Conservation (phyloP, 1,139 yeast genomes). For the Yamadazyma sp. region DNA sequence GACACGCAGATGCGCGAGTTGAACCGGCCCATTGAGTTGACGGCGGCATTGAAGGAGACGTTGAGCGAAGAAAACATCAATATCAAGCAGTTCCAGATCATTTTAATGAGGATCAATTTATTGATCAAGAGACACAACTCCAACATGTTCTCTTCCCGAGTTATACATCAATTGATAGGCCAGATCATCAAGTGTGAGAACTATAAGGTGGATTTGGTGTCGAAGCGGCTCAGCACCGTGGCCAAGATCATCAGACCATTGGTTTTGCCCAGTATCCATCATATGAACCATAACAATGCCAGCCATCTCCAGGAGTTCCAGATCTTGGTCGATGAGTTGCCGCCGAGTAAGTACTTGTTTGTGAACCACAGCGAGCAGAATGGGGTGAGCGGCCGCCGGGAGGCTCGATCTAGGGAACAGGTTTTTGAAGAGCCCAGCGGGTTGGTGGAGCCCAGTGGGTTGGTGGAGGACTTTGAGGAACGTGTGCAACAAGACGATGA, state of each 20-base stretch:
- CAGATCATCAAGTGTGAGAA: slow-evolving; percentile 37
- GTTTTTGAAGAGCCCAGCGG: too few relatives aligned
- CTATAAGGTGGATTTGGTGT: slow-evolving; percentile 26
- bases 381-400: too few relatives aligned
- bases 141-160: slow-evolving; percentile 28
- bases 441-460: too few relatives aligned
- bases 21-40: slow-evolving; percentile 24
- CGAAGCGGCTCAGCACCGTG: slow-evolving; percentile 26
- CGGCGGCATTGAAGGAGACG: slow-evolving; percentile 15
- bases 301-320: slow-evolving; percentile 21
- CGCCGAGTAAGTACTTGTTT: slow-evolving; percentile 33
- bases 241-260: slow-evolving; percentile 29
- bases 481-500: slow-evolving; percentile 19
- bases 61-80: slow-evolving; percentile 18
- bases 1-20: slow-evolving; percentile 27
- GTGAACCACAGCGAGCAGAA: neutral
- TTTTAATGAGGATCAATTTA: slow-evolving; percentile 28
- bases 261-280: slow-evolving; percentile 24
- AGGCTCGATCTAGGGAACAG: too few relatives aligned
- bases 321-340: slow-evolving; percentile 29
- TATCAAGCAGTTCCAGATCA: slow-evolving; percentile 22
- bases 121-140: slow-evolving; percentile 30
- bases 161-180: slow-evolving; percentile 35
- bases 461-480: slow-evolving; percentile 1
- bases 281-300: slow-evolving; percentile 9